These are phyloP conservation scores for Pseudocercospora cruenta DNA, from an alignment of 2,329 filamentous ascomycete species.

Conservation along the genomic window DNA sequence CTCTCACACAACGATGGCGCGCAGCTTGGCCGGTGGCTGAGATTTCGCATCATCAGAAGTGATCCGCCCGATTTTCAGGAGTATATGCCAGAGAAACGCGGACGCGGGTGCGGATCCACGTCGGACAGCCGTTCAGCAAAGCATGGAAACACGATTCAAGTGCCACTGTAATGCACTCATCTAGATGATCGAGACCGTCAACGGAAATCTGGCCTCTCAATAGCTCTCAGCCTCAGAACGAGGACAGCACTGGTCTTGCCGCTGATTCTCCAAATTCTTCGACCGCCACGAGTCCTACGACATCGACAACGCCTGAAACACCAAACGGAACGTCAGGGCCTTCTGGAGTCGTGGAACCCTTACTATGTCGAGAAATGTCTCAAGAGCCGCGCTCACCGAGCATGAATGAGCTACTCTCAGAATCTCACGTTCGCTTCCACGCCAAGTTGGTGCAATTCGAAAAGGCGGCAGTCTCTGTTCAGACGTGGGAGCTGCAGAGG, in stretches of 20 bases:
- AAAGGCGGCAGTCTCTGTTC: background rate
- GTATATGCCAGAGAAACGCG: background rate
- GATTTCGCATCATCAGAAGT: background rate
- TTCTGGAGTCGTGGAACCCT: background rate
- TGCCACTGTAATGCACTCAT: background rate
- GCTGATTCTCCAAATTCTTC: no score
- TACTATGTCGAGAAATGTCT: no score
- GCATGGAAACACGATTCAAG: background rate
- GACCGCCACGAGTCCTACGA: no score
- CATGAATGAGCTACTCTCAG: background rate
- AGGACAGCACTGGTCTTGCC: background rate
- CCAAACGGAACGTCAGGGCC: background rate
- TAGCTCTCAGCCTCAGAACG: background rate
- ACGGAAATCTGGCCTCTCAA: background rate
- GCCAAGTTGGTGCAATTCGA: background rate
- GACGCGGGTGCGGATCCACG: background rate
- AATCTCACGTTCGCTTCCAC: background rate
- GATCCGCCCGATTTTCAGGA: background rate
- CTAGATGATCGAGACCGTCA: background rate
- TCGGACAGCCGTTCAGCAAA: background rate
- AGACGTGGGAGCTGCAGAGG: background rate
- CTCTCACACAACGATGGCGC: background rate
- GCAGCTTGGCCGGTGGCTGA: background rate
- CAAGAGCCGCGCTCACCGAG: background rate
- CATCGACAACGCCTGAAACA: no score